These are phyloP conservation scores for Psilocybe tampanensis DNA, from an alignment of 768 basidiomycete genomes.

Conservation along the genomic window DNA sequence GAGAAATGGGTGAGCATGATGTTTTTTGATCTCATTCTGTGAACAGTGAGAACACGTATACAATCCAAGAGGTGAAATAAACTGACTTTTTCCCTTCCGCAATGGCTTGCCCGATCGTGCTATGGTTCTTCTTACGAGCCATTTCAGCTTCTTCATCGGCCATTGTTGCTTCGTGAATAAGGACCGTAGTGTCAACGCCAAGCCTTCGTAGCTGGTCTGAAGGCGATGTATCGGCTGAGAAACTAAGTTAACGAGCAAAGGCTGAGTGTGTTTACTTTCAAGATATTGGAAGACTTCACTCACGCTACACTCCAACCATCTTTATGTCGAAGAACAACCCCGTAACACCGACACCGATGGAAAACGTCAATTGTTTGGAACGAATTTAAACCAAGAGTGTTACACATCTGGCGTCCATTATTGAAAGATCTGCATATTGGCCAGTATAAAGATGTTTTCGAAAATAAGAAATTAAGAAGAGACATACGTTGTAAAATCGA, in stretches of 20 bases:
- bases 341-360: slow-evolving; percentile 77
- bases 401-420: slow-evolving; percentile 48
- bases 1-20: slow-evolving; percentile 96
- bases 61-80: neutral
- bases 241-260: too few species aligned
- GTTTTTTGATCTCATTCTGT: slow-evolving; percentile 83
- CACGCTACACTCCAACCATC: slow-evolving; percentile 83
- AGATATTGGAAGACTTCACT: slow-evolving; percentile 38
- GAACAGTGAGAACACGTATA: slow-evolving; percentile 1
- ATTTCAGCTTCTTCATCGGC: slow-evolving; percentile 79
- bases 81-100: slow-evolving; percentile 69
- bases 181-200: slow-evolving; percentile 69
- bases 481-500: slow-evolving; percentile 40
- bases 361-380: slow-evolving; percentile 72
- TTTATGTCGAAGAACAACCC: slow-evolving; percentile 63
- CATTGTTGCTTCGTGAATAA: slow-evolving; percentile 96
- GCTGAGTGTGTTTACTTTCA: neutral
- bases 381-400: slow-evolving; percentile 54
- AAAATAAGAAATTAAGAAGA: slow-evolving; percentile 24
- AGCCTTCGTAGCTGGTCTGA: slow-evolving; percentile 64
- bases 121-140: slow-evolving; percentile 80
- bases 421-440: slow-evolving; percentile 39
- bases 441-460: neutral
- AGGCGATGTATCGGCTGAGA: slow-evolving; percentile 91
- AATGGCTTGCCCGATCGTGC: slow-evolving; percentile 89